Base-by-base conservation (phyloP, 2,329 filamentous ascomycete species). In the Didymella pinodella region DNA sequence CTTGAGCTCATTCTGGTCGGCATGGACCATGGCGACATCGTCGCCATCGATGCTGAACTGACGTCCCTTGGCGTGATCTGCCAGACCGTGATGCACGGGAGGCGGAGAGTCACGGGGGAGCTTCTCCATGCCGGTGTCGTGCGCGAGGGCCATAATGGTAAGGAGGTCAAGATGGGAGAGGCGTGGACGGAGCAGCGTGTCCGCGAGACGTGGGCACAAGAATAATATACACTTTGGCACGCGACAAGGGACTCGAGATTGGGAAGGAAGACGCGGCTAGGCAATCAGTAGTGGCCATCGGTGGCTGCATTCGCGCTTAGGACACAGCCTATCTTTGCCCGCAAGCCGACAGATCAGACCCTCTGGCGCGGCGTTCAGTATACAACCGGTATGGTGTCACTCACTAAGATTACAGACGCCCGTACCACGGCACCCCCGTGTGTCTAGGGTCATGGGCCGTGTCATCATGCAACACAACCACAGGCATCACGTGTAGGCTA, bases 121-220 rank as follows among this genome's bases (percentile, higher is more conserved):
- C 20, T 54, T 54, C 29, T 54, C 52, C 52, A 48, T 54, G 44
- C 45, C 52, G 26, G 32, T 48, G 26, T 48, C 52, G 45, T 54
- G 44, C 44, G 52, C 45, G 45, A 34, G 34, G 16, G 28, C 48
- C 52, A 44, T 54, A 22, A 26, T 43, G 45, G 44, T 11, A 48
- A 25, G 22, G 32, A 48, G 25, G 43, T 45, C 25, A 49, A 29
- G 36, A 40, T 22, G 34, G n/a, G 11, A 22, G 48, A 31, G 18
- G 5, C 34, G 28, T 28, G 34, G 20, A 40, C 20, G n/a, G 20
- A 40, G 3, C 14, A n/a, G 10, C 10, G 18, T 40, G 25, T 10
- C 22, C 34, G 48, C 16, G 22, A 34, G 34, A 25, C n/a, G 25
- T 36, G 34, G 22, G 10, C 34, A 31, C 10, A n/a, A 11, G n/a